Evolutionary conservation across 306 rosid species (phyloP).

Genomic region (Trifolium pratense): DNA sequence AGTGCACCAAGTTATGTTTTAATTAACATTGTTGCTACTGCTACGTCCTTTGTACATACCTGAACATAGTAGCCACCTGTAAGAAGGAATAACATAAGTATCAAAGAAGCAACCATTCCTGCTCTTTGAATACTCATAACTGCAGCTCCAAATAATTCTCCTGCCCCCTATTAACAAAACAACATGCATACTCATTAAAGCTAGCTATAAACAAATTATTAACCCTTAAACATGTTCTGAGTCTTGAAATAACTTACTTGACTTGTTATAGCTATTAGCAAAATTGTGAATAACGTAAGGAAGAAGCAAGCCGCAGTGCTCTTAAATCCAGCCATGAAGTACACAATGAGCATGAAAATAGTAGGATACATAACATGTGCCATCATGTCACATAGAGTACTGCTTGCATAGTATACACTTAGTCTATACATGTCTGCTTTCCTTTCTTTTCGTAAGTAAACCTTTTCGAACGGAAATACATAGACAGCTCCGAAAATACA

Average conservation of each 20-base stretch:
- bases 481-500: conserved; percentile 92
- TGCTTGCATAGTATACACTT: conserved; percentile 87
- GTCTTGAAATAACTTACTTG: conserved; percentile 61
- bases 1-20: neutral
- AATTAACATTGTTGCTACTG: neutral
- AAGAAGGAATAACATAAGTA: conserved; percentile 91
- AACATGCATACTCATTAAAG: neutral
- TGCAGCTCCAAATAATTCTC: conserved; percentile 96
- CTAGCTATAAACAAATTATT: conserved; percentile 26
- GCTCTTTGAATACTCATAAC: conserved; percentile 88
- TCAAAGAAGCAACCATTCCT: conserved; percentile 89
- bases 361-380: conserved; percentile 91
- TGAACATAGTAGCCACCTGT: conserved; percentile 97
- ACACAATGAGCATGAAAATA: conserved; percentile 76
- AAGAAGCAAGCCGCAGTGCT: conserved; percentile 77
- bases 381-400: conserved; percentile 95
- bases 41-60: conserved; percentile 44
- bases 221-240: neutral
- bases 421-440: conserved; percentile 94
- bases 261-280: conserved; percentile 86
- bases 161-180: conserved; percentile 72
- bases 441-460: conserved; percentile 84
- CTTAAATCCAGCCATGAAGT: conserved; percentile 94
- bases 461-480: conserved; percentile 86
- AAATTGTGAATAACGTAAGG: conserved; percentile 66